Evolutionary conservation across 2,329 filamentous ascomycete species (phyloP), one percentile per base, ranked within the genome.

Genomic region (Hypoxylon sp.): DNA sequence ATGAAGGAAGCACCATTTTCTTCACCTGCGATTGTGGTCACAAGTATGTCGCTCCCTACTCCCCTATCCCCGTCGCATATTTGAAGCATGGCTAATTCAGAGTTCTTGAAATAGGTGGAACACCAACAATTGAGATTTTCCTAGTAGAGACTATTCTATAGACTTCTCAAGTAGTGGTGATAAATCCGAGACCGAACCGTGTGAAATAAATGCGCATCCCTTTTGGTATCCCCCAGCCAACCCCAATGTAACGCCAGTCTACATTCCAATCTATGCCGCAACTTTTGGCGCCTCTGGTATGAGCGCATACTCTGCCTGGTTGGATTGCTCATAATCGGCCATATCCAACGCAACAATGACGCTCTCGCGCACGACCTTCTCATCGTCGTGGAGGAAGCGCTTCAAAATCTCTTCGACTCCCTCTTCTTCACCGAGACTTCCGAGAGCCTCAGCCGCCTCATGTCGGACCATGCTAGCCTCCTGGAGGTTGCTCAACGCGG

Each of bases 391-490:
- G 72, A 98, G 82, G 82, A 98, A 98, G 70, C 85, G 87, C 81
- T 89, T 93, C 77, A 99, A 80, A 3, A 90, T 91, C 62, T 94
- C 93, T 78, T 98, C 94, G 11, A 99, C 96, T 19, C 95, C 95
- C 52, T 94, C 92, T 80, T 98, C 94, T 22, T 97, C 94, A 24
- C 96, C 97, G 33, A 99, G 86, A 76, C 94, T 97, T 26, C 96
- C 96, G 26, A 99, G 88, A 24, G 96, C 96, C 83, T 99, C 96
- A 1, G 97, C 96, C 53, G 96, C 97, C 82, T 99, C 96, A 78
- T 99, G 96, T 63, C 96, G 91, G 63, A 99, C 96, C 96, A 99
- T 99, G 76, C 94, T 94, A 24, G 89, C 92, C 83, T 99, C 96
- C 61, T 92, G 85, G 53, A 88, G 83, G 79, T 99, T 87, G 75